These are phyloP conservation scores for Magnolia sinica DNA, from an alignment of 164 flowering plant species.

Conservation along the genomic window DNA sequence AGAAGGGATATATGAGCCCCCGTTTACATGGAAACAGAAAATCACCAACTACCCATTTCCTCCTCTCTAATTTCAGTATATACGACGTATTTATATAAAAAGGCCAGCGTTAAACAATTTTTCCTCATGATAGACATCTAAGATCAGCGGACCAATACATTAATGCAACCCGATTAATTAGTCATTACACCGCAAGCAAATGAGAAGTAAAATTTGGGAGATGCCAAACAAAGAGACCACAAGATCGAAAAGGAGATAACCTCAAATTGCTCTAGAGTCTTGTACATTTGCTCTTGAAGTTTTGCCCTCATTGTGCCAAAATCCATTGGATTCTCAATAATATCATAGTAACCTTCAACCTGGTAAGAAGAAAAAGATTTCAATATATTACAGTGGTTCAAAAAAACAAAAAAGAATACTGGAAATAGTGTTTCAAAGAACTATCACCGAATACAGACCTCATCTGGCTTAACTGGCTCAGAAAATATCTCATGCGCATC, in stretches of 20 bases:
- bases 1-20: no score
- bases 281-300: constrained; percentile 72
- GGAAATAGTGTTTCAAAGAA: not conserved
- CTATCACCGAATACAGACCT: constrained; percentile 39
- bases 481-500: constrained; percentile 67
- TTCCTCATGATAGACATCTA: no score
- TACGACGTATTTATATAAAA: no score
- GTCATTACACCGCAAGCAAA: not conserved
- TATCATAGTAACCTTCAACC: constrained; percentile 70
- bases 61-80: no score
- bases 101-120: no score
- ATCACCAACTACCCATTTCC: no score
- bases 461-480: constrained; percentile 65
- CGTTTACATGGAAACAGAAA: no score
- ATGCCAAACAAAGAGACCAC: not conserved
- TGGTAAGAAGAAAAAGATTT: constrained; percentile 13
- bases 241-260: constrained; percentile 24
- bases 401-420: not conserved
- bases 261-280: constrained; percentile 62
- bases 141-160: not conserved
- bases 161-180: not conserved
- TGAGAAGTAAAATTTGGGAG: not conserved
- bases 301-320: constrained; percentile 83
- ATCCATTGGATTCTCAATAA: constrained; percentile 84
- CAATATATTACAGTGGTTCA: constrained; percentile 2